Evolutionary conservation across 352 stramenopile genomes (phyloP).

Genomic region (Elongisporangium prolatum): DNA sequence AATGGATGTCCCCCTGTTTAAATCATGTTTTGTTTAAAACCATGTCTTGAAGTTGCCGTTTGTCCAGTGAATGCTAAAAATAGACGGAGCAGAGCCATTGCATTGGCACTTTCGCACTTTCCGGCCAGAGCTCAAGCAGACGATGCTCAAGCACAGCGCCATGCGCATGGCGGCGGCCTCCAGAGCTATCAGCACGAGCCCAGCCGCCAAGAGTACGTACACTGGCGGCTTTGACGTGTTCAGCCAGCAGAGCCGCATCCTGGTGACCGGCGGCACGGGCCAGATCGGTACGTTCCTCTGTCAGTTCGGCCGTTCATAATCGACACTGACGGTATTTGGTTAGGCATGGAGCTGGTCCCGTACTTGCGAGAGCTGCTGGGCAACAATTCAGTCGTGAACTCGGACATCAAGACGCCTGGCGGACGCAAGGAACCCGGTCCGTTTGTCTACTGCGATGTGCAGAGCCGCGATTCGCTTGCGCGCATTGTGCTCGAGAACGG

Average conservation of each 20-base stretch:
- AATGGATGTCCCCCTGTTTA: not conserved
- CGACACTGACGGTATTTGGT: not conserved
- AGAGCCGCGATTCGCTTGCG: conserved; percentile 64
- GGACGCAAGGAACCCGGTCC: conserved; percentile 38
- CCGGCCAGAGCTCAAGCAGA: not conserved
- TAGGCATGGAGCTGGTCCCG: conserved; percentile 76
- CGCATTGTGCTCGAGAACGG: conserved; percentile 86
- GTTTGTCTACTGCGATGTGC: conserved; percentile 84
- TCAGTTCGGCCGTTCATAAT: conserved; percentile 6
- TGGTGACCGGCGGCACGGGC: conserved; percentile 76
- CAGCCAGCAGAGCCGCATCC: conserved; percentile 34
- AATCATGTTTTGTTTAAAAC: not conserved
- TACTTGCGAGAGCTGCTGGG: conserved; percentile 69
- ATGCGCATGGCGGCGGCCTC: not conserved
- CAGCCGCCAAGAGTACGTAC: not conserved
- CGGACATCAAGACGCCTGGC: conserved; percentile 63
- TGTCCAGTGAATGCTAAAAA: not conserved
- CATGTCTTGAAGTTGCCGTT: not conserved
- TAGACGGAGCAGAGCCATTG: not conserved
- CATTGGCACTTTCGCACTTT: not conserved
- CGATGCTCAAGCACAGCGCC: not conserved
- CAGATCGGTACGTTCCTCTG: conserved; percentile 38
- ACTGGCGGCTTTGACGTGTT: not conserved
- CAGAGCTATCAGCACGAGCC: not conserved
- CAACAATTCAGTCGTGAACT: conserved; percentile 66